These are phyloP conservation scores for Citrus reticulata DNA, from an alignment of 345 rosid species.

Conservation along the genomic window DNA sequence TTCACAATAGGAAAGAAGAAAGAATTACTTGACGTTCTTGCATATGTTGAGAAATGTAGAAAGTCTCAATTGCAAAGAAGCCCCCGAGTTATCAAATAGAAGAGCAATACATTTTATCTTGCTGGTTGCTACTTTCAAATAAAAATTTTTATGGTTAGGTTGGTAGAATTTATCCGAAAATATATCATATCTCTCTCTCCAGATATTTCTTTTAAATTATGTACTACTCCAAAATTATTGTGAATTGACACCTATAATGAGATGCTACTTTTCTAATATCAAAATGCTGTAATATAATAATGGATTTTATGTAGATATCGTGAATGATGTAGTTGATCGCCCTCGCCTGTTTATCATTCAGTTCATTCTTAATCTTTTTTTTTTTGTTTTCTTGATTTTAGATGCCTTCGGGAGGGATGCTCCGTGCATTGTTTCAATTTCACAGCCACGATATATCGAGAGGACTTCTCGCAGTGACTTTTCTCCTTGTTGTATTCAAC, in stretches of 20 bases:
- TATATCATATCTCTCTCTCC: neutral
- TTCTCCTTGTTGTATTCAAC: conserved; percentile 87
- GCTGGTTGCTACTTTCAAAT: too few species aligned
- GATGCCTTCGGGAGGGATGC: conserved; percentile 97
- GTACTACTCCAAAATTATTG: neutral
- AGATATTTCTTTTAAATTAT: neutral
- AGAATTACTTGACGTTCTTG: neutral
- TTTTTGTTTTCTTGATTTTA: conserved; percentile 15
- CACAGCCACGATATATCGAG: conserved; percentile 88
- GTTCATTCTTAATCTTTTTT: neutral
- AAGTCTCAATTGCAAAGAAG: neutral
- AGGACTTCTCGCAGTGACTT: conserved; percentile 81
- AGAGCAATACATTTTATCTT: neutral
- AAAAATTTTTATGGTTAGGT: neutral
- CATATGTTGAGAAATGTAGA: neutral
- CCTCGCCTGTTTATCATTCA: neutral
- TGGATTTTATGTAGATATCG: neutral
- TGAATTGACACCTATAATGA: neutral
- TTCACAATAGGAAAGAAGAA: neutral
- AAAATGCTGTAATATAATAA: neutral
- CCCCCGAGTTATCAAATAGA: neutral
- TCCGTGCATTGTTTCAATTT: conserved; percentile 72
- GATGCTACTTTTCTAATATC: neutral
- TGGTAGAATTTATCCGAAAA: neutral
- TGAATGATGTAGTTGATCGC: neutral